These are phyloP conservation scores for Hypsizygus marmoreus DNA, from an alignment of 768 basidiomycete genomes.

Conservation along the genomic window DNA sequence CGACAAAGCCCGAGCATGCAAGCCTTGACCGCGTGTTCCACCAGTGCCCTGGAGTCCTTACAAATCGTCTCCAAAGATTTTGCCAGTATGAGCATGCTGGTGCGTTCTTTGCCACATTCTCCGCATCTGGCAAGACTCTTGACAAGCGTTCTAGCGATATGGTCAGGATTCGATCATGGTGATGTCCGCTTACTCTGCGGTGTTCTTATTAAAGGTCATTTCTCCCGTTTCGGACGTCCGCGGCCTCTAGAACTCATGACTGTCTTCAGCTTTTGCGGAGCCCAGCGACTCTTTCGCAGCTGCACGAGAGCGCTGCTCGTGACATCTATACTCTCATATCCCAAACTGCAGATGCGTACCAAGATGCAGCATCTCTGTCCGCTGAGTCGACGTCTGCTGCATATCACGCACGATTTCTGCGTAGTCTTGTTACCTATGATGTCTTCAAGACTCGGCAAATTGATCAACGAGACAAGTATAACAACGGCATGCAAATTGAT, in stretches of 20 bases:
- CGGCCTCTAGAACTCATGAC: constrained; percentile 7
- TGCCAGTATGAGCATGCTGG: constrained; percentile 71
- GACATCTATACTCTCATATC: constrained; percentile 69
- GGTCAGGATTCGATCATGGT: constrained; percentile 82
- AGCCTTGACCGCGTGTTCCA: constrained; percentile 71
- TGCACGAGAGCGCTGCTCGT: constrained; percentile 60
- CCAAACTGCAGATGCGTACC: constrained; percentile 76
- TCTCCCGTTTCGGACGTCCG: constrained; percentile 1
- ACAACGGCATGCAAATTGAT: constrained; percentile 50
- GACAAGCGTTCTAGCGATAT: constrained; percentile 57
- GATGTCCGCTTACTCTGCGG: constrained; percentile 86
- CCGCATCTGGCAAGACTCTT: background rate
- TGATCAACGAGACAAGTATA: constrained; percentile 37
- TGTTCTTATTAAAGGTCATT: constrained; percentile 73
- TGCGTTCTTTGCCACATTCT: constrained; percentile 33
- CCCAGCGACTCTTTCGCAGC: constrained; percentile 54
- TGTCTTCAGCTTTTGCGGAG: constrained; percentile 64
- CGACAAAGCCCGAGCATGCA: constrained; percentile 62
- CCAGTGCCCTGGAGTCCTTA: constrained; percentile 71
- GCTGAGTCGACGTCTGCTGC: constrained; percentile 67
- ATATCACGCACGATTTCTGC: constrained; percentile 79
- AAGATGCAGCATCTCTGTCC: constrained; percentile 65
- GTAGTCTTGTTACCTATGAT: constrained; percentile 66
- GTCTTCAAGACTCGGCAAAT: constrained; percentile 53
- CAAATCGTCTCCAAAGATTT: constrained; percentile 76